Base-by-base conservation (phyloP, 352 stramenopile genomes). In the Saprolegnia diclina region DNA sequence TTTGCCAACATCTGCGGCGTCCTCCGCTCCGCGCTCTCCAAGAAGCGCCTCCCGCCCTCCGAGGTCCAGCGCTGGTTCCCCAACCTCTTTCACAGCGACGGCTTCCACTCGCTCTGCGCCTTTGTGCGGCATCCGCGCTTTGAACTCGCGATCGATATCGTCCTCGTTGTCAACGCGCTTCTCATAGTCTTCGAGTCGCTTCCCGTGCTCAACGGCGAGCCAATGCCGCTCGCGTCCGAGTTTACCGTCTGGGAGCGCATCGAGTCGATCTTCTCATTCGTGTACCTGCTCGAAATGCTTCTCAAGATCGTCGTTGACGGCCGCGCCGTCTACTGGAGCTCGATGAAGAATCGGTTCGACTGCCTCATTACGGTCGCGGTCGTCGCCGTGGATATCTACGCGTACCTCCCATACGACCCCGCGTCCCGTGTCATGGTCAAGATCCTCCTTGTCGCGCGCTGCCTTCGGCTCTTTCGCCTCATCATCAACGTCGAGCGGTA, bases 311-410 rank as follows among this genome's bases (percentile, higher is more conserved):
- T 86, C 37, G 79, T 78, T 1, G 73, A 88, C 40, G 80, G 81
- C 16, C 72, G 75, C 38, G 74, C 73, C 16, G 69, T 65, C 37
- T 96, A 95, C 73, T 87, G 83, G 57, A 69, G 75, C 2, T 79
- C 85, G 44, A 35, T 74, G 19, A 91, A 90, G 66, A 96, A 96
- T 67, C 67, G 90, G n/a, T 96, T 95, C 68, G 88, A 96, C 65
- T 90, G 81, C 57, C 65, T 91, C 40, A 85, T 96, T 37, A 90
- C 82, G 2, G 53, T 87, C 19, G 67, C 80, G n/a, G 87, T 85
- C 55, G 71, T 87, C 29, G 71, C 78, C 18, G 80, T 79, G 1
- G 79, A 87, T 56, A 68, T 86, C 32, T 85, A 78, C 52, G 76
- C 88, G 13, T 80, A 85, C 57, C 57, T 76, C 14, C 37, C 42